Evolutionary conservation across 2,329 filamentous ascomycete species (phyloP).

Genomic region (Cordyceps cateniannulata): DNA sequence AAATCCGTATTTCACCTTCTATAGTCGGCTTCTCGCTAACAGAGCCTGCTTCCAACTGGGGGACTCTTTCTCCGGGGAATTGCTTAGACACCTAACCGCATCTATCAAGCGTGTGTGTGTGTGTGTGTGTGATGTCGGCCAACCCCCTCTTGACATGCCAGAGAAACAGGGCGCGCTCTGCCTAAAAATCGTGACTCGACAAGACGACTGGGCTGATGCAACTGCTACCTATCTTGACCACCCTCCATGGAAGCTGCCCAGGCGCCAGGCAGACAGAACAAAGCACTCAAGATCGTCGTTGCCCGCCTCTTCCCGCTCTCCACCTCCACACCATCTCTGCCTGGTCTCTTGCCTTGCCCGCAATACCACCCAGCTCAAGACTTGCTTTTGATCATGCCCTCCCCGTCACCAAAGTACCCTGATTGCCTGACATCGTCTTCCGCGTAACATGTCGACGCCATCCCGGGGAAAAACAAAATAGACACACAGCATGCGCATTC

Average conservation of each 20-base stretch:
- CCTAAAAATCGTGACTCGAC: neutral
- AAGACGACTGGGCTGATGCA: neutral
- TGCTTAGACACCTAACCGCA: neutral
- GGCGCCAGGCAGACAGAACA: neutral
- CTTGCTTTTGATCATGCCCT: no score
- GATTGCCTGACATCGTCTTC: neutral
- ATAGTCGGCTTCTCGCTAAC: no score
- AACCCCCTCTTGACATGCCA: neutral
- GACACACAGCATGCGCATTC: neutral
- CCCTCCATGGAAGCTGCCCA: no score
- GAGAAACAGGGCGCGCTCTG: neutral
- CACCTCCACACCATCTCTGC: no score
- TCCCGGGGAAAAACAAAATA: neutral
- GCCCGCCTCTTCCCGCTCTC: neutral
- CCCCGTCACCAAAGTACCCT: neutral
- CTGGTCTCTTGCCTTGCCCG: no score
- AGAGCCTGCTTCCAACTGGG: no score
- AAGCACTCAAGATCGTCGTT: no score
- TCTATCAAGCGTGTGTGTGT: no score
- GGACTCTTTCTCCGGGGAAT: no score
- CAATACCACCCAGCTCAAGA: no score
- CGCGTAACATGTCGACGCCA: neutral
- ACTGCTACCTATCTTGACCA: no score
- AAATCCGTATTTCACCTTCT: no score
- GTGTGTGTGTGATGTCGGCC: neutral